Conservation (phyloP, 495 filamentous ascomycete species). For the Talaromyces thailandensis region DNA sequence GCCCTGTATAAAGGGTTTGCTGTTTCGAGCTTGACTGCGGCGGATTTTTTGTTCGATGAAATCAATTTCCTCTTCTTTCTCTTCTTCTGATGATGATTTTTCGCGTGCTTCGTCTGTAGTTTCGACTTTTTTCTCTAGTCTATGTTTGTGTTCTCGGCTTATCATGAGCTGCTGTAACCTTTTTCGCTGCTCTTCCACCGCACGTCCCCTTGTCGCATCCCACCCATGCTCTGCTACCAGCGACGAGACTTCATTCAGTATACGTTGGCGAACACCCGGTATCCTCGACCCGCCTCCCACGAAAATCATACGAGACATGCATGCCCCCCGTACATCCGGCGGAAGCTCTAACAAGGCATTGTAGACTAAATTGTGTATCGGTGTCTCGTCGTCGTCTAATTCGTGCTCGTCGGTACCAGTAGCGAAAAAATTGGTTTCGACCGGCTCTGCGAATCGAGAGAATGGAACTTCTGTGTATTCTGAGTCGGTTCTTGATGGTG, state of each 20-base stretch:
- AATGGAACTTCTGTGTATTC: conserved; percentile 50
- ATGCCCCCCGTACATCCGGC: conserved; percentile 69
- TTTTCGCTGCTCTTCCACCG: conserved; percentile 42
- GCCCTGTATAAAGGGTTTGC: conserved; percentile 40
- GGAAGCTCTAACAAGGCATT: conserved; percentile 64
- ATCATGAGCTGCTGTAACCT: conserved; percentile 40
- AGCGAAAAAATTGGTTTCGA: conserved; percentile 67
- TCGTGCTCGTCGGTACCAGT: conserved; percentile 38
- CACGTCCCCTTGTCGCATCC: conserved; percentile 62
- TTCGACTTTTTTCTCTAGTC: conserved; percentile 14
- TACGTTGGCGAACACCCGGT: conserved; percentile 69
- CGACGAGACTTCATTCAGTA: conserved; percentile 62
- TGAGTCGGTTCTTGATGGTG: conserved; percentile 29
- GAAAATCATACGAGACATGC: conserved; percentile 86
- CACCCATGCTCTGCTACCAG: conserved; percentile 62
- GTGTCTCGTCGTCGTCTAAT: conserved; percentile 78
- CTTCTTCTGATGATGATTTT: neutral
- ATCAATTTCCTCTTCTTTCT: conserved; percentile 34
- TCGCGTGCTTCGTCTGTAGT: conserved; percentile 11
- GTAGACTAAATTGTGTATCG: conserved; percentile 67
- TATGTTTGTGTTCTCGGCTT: conserved; percentile 17
- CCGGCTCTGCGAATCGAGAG: conserved; percentile 57
- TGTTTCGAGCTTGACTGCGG: conserved; percentile 39
- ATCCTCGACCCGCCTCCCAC: conserved; percentile 75
- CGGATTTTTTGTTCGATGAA: conserved; percentile 55